A percentile compares a stretch with the other conserved stretches of the same genome.
These are phyloP conservation scores for Curvularia spicifera DNA, from an alignment of 2,329 filamentous ascomycete species.

Conservation along the genomic window DNA sequence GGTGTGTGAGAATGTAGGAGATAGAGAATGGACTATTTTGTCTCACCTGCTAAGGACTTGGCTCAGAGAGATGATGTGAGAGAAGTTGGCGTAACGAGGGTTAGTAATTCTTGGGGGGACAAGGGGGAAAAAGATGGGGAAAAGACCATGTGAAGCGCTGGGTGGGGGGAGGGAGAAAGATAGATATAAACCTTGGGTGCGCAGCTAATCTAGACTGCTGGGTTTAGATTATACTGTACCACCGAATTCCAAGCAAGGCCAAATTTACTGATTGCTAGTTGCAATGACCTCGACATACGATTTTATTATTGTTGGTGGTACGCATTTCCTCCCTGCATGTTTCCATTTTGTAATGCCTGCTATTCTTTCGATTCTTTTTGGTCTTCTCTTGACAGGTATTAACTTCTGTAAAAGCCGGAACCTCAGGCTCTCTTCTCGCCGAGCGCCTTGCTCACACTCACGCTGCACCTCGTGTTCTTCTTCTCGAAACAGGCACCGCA, in stretches of 20 bases:
- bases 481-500: constrained; percentile 67
- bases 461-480: constrained; percentile 60
- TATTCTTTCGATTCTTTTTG: not conserved
- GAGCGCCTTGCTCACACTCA: constrained; percentile 57
- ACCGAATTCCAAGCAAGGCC: too few species aligned
- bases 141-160: not conserved
- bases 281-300: constrained; percentile 39
- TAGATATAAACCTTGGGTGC: not conserved
- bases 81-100: not conserved
- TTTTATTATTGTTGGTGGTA: constrained; percentile 53
- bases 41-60: not conserved
- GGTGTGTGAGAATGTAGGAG: too few species aligned
- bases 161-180: not conserved
- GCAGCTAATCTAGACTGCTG: not conserved
- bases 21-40: not conserved
- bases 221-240: not conserved
- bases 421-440: constrained; percentile 65
- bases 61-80: not conserved
- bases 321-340: not conserved
- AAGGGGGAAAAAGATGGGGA: not conserved
- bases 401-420: constrained; percentile 56
- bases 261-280: too few species aligned
- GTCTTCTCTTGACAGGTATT: not conserved
- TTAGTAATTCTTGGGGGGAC: not conserved
- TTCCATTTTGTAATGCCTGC: not conserved